Conservation (phyloP, 2,329 filamentous ascomycete species). For the Nakataea oryzae region DNA sequence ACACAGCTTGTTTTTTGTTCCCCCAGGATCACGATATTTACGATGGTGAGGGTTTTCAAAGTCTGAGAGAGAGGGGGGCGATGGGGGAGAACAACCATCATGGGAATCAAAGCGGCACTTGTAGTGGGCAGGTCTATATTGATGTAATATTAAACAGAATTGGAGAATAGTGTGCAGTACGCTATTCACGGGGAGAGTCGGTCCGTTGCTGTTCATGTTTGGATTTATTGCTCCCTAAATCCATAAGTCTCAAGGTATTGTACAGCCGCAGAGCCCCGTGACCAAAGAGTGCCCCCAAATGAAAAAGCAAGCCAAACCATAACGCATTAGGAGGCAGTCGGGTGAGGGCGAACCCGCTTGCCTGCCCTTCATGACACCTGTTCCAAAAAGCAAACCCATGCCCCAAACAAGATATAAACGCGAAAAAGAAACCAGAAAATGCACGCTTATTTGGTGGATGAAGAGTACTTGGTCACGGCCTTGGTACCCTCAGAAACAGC, state of each 20-base stretch:
- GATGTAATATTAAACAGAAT: no score
- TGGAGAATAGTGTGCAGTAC: not conserved
- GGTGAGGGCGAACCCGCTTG: constrained; percentile 27
- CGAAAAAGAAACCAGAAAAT: constrained; percentile 26
- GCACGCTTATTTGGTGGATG: constrained; percentile 85
- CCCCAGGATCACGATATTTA: no score
- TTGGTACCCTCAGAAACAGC: constrained; percentile 99
- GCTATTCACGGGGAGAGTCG: not conserved
- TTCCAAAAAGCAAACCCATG: constrained; percentile 39
- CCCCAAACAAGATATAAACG: constrained; percentile 46
- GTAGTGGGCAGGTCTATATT: no score
- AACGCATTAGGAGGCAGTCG: constrained; percentile 61
- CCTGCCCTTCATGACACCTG: constrained; percentile 49
- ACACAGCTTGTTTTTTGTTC: no score
- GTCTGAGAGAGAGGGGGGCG: no score
- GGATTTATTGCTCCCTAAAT: constrained; percentile 48
- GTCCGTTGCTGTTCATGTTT: constrained; percentile 24
- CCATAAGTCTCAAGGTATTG: constrained; percentile 57
- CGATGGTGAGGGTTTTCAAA: no score
- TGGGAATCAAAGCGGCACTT: no score
- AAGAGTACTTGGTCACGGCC: constrained; percentile 99
- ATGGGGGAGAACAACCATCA: no score
- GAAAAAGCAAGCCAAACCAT: constrained; percentile 54
- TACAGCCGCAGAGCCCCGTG: constrained; percentile 64
- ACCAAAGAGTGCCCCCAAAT: constrained; percentile 58